Conservation (phyloP, 1,139 yeast genomes). For the Protomyces pachydermus region DNA sequence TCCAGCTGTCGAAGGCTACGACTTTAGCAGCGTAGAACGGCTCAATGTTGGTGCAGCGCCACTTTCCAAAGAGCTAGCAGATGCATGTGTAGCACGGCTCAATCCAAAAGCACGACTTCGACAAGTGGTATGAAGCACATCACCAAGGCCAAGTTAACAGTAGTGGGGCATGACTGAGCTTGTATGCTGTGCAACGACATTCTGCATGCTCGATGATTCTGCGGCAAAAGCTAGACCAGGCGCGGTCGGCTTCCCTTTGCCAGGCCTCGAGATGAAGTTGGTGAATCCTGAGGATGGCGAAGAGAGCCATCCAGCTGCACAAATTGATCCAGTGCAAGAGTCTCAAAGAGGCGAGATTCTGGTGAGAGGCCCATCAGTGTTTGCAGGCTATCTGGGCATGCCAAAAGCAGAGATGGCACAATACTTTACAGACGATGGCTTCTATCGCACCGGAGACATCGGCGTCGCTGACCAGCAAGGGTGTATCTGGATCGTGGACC, state of each 20-base stretch:
- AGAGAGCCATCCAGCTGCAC: conserved; percentile 42
- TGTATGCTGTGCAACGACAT: conserved; percentile 66
- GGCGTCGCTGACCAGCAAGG: conserved; percentile 51
- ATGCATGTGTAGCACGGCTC: conserved; percentile 33
- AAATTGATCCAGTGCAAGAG: background rate
- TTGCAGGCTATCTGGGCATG: conserved; percentile 57
- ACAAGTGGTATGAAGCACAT: conserved; percentile 30
- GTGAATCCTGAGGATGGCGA: conserved; percentile 49
- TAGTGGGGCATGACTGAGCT: conserved; percentile 80
- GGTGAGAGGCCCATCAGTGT: conserved; percentile 66
- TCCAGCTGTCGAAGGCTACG: conserved; percentile 39
- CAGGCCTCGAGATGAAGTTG: conserved; percentile 47
- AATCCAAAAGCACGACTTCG: background rate
- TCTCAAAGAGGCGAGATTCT: conserved; percentile 53
- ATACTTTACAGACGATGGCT: conserved; percentile 56
- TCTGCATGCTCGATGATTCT: conserved; percentile 56
- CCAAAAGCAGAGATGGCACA: conserved; percentile 44
- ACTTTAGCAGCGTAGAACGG: conserved; percentile 29
- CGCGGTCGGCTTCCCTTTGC: conserved; percentile 48
- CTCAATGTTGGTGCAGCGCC: conserved; percentile 44
- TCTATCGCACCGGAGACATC: conserved; percentile 77
- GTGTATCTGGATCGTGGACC: conserved; percentile 53
- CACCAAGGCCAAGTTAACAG: conserved; percentile 4
- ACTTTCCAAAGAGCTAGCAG: conserved; percentile 34
- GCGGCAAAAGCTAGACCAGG: conserved; percentile 47